Evolutionary conservation across 169 alveolate species (phyloP), one percentile per base, ranked within the genome.

Genomic region (Plasmodium cynomolgi): DNA sequence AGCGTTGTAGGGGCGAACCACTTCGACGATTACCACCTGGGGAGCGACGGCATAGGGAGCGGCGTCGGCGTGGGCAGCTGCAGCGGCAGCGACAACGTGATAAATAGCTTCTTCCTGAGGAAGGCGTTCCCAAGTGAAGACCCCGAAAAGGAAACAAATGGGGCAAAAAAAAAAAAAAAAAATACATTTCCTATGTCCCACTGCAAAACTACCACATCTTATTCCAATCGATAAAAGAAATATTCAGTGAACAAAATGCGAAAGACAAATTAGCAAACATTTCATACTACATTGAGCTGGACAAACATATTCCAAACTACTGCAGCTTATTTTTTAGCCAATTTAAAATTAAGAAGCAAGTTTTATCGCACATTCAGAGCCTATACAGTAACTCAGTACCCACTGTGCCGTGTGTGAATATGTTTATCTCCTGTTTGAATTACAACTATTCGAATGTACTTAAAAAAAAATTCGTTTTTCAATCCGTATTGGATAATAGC

Each of bases 131-230:
- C 17, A 68, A 68, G 37, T 2, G 77, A 68, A 26, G 77, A 68
- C 3, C 8, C 54, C 33, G 86, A 44, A 7, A 39, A 81, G 73
- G 29, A 15, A 26, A 9, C 15, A n/a, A 74, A 74, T 20, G 62
- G 68, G 5, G 39, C 17, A 44, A 34, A 17, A n/a, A 85, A 73
- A 54, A 79, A 33, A 80, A 90, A 80, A 90, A 90, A 80, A 90
- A 90, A 90, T 90, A 90, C 50, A 90, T 90, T 37, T 90, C 88
- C n/a, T 90, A 90, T 80, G 47, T 80, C 71, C 91, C 94, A 9
- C 73, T 90, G 20, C 26, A 90, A 15, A 79, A 90, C 26, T 90
- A 90, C 31, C 81, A 23, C 71, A 90, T 90, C 47, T 62, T 90
- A n/a, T 81, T 81, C n/a, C 54, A 54, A 58, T 39, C 84, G 39